phyloP scores from a whole-genome alignment of 345 rosid species.

The Populus simonii region DNA sequence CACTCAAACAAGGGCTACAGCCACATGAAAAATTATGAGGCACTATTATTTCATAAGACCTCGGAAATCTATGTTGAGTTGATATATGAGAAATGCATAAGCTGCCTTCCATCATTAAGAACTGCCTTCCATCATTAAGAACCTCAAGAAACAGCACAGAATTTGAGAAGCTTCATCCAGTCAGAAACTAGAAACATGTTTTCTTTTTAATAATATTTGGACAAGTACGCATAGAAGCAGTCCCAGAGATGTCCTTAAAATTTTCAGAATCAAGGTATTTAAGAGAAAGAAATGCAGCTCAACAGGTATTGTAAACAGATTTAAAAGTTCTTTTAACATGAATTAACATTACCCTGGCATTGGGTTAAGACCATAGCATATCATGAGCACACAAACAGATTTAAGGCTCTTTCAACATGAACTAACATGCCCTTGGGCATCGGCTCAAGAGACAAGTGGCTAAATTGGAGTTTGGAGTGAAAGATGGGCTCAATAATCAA shows the following conservation, averaged over 20 bases:
- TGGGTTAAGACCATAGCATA: neutral
- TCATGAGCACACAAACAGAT: neutral
- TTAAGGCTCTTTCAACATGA: neutral
- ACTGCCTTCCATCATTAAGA: neutral
- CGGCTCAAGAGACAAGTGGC: neutral
- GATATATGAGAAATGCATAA: neutral
- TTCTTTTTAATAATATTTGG: neutral
- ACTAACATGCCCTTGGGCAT: neutral
- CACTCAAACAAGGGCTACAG: neutral
- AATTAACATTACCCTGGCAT: neutral
- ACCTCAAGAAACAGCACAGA: neutral
- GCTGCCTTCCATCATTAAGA: neutral
- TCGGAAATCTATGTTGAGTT: neutral
- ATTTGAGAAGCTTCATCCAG: constrained; percentile 2
- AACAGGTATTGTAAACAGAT: neutral
- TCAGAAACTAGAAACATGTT: neutral
- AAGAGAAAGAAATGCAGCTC: neutral
- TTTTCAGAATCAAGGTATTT: neutral
- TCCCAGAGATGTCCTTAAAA: neutral
- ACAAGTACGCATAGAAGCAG: neutral
- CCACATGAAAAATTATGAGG: neutral
- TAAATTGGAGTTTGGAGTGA: neutral
- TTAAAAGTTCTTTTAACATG: neutral
- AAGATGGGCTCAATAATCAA: neutral
- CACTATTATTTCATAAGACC: neutral